These are phyloP conservation scores for Parathielavia appendiculata DNA, from an alignment of 495 filamentous ascomycete genomes.

Conservation along the genomic window DNA sequence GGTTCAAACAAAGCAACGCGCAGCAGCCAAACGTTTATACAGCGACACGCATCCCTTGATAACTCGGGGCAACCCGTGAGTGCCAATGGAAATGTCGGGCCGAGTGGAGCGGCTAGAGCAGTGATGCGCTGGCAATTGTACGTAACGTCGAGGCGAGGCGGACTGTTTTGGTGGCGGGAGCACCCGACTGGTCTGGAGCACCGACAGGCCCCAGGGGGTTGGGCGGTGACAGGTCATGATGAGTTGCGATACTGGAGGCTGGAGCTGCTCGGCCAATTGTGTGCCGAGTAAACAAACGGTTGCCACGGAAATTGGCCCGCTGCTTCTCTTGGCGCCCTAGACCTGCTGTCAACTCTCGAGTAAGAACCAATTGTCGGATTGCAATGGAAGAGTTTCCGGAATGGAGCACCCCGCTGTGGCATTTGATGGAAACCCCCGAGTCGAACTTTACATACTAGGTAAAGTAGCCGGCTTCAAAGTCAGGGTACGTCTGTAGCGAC, in stretches of 20 bases:
- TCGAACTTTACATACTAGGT: no score
- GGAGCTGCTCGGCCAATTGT: conserved; percentile 7
- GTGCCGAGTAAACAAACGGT: conserved; percentile 17
- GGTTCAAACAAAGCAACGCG: background rate
- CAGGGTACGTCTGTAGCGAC: no score
- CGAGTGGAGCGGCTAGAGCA: conserved; percentile 18
- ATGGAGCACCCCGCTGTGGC: no score
- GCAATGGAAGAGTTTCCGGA: no score
- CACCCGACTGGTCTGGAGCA: conserved; percentile 12
- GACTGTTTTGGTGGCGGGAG: conserved; percentile 8
- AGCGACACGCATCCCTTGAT: conserved; percentile 3
- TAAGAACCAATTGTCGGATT: no score
- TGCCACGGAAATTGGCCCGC: conserved; percentile 9
- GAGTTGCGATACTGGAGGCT: background rate
- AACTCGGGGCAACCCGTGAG: conserved; percentile 24
- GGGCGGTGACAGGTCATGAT: conserved; percentile 3
- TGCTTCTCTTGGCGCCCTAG: conserved; percentile 1
- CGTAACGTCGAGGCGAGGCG: conserved; percentile 9
- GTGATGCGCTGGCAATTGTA: conserved; percentile 28
- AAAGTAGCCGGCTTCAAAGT: no score
- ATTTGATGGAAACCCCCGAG: no score
- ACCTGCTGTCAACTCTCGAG: no score
- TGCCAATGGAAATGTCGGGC: conserved; percentile 17
- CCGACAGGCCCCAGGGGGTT: background rate
- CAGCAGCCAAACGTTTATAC: conserved; percentile 20